phyloP scores from a whole-genome alignment of 768 basidiomycete species.

The Lactifluus subvellereus region DNA sequence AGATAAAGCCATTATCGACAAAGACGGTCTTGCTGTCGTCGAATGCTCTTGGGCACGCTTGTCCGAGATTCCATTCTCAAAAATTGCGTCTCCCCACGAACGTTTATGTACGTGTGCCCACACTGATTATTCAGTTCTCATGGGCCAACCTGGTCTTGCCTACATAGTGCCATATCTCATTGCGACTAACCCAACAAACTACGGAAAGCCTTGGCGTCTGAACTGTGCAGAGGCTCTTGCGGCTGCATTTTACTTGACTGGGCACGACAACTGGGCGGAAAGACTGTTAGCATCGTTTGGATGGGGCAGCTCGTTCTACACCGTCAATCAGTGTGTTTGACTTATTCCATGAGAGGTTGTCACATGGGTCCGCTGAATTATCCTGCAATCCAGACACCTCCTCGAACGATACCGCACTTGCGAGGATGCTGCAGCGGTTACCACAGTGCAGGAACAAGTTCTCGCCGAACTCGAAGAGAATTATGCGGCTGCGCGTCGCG shows the following conservation, averaged over 20 bases:
- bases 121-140: neutral
- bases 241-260: conserved; percentile 91
- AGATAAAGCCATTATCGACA: conserved; percentile 73
- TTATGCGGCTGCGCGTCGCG: conserved; percentile 51
- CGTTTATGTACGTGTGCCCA: conserved; percentile 60
- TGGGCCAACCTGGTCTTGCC: neutral
- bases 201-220: conserved; percentile 93
- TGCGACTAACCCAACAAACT: conserved; percentile 96
- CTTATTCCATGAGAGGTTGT: neutral
- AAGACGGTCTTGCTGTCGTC: conserved; percentile 86
- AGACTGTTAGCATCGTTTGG: conserved; percentile 74
- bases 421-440: conserved; percentile 51
- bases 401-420: conserved; percentile 77
- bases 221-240: conserved; percentile 95
- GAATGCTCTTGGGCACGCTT: conserved; percentile 98
- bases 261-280: conserved; percentile 78
- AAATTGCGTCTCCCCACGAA: conserved; percentile 92
- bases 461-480: conserved; percentile 61
- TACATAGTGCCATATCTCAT: conserved; percentile 84
- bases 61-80: conserved; percentile 90
- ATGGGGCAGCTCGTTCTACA: conserved; percentile 86
- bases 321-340: conserved; percentile 65
- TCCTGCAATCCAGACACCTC: conserved; percentile 24
- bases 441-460: conserved; percentile 56
- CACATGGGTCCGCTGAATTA: neutral